A percentile compares a stretch with the other conserved stretches of the same genome.
These are phyloP conservation scores for Spizellomyces sp. DNA, from an alignment of 192 early-diverging fungal species.

Conservation along the genomic window DNA sequence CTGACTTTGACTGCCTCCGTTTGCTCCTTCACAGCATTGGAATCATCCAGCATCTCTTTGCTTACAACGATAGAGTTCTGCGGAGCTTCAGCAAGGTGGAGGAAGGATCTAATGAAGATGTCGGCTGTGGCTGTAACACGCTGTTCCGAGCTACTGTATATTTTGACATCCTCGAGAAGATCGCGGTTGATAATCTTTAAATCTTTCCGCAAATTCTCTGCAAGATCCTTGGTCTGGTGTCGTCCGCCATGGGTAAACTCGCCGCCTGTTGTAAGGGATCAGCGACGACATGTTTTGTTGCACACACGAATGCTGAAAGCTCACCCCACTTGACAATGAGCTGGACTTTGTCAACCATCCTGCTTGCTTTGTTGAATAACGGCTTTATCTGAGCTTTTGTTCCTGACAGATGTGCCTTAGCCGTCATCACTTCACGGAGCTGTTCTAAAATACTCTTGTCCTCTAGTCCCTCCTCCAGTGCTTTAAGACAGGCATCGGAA, in stretches of 20 bases:
- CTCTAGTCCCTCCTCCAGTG: slow-evolving; percentile 55
- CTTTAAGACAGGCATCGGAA: slow-evolving; percentile 59
- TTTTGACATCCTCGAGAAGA: slow-evolving; percentile 84
- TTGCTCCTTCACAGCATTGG: slow-evolving; percentile 91
- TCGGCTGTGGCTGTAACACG: slow-evolving; percentile 85
- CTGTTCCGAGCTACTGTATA: slow-evolving; percentile 84
- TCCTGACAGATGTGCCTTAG: slow-evolving; percentile 79
- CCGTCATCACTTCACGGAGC: slow-evolving; percentile 73
- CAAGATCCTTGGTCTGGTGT: slow-evolving; percentile 89
- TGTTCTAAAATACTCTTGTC: slow-evolving; percentile 64
- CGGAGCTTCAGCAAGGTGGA: slow-evolving; percentile 61
- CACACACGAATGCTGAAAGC: neutral
- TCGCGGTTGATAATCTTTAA: slow-evolving; percentile 83
- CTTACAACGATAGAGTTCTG: slow-evolving; percentile 69
- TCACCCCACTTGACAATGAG: slow-evolving; percentile 94
- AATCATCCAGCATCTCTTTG: slow-evolving; percentile 94
- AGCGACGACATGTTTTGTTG: neutral
- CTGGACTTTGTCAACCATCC: slow-evolving; percentile 70
- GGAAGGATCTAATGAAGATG: slow-evolving; percentile 66
- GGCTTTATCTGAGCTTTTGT: slow-evolving; percentile 95
- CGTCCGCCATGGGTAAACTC: slow-evolving; percentile 90
- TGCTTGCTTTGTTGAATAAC: slow-evolving; percentile 57
- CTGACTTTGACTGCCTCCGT: slow-evolving; percentile 84
- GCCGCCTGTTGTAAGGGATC: slow-evolving; percentile 32
- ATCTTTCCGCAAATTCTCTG: slow-evolving; percentile 90